These are phyloP conservation scores for Nicotiana undulata DNA, from an alignment of 257 asterid species.

Conservation along the genomic window DNA sequence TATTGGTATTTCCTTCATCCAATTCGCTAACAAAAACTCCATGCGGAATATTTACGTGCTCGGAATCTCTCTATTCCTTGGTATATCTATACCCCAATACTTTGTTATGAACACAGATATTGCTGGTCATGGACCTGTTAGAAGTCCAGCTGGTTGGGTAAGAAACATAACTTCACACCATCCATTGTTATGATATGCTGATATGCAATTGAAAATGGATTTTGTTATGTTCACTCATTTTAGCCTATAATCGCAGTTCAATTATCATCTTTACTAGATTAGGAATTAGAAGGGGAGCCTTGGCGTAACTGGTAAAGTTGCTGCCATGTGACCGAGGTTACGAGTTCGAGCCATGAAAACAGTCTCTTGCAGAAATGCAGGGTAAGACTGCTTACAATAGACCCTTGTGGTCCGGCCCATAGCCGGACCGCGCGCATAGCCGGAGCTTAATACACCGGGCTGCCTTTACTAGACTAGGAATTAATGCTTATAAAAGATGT, in stretches of 20 bases:
- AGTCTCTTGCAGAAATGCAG: too few species aligned
- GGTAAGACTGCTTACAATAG: too few species aligned
- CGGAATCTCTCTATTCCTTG: slow-evolving; percentile 74
- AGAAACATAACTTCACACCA: slow-evolving; percentile 5
- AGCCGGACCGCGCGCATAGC: too few species aligned
- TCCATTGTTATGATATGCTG: not conserved
- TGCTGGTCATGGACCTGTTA: slow-evolving; percentile 82
- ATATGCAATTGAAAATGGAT: not conserved
- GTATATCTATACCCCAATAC: slow-evolving; percentile 81
- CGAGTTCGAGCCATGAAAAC: too few species aligned
- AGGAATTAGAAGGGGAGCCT: too few species aligned
- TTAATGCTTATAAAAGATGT: not conserved
- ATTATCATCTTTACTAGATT: not conserved
- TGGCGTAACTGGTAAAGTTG: too few species aligned
- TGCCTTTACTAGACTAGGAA: not conserved
- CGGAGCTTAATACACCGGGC: too few species aligned
- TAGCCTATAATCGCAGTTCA: not conserved
- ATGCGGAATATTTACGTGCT: slow-evolving; percentile 77
- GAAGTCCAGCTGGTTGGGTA: slow-evolving; percentile 95
- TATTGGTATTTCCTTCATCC: slow-evolving; percentile 70
- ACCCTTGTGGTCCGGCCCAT: too few species aligned
- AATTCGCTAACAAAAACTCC: slow-evolving; percentile 85
- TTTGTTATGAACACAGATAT: slow-evolving; percentile 62
- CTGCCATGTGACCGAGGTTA: too few species aligned
- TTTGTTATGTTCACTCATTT: not conserved